A percentile compares a stretch with the other conserved stretches of the same genome.
Conservation (phyloP, 345 rosid genomes). For the Euphorbia pulcherrima region DNA sequence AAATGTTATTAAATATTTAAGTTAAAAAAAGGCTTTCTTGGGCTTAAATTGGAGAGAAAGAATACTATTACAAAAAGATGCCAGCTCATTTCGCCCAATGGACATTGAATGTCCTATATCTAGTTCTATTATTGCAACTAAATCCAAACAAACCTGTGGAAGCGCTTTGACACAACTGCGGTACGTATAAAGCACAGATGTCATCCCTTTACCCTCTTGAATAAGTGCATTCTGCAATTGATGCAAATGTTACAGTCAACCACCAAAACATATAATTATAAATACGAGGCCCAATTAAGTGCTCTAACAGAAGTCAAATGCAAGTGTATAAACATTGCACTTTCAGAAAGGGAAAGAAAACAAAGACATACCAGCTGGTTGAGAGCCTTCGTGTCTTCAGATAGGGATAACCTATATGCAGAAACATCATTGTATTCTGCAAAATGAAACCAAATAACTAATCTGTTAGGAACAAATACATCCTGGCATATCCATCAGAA, state of each 20-base stretch:
- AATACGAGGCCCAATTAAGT: background rate
- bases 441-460: conserved; percentile 13
- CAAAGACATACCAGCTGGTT: conserved; percentile 70
- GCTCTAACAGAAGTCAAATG: background rate
- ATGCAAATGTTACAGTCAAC: conserved; percentile 12
- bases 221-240: conserved; percentile 70
- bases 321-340: background rate
- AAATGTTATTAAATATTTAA: background rate
- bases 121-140: background rate
- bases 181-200: conserved; percentile 90
- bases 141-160: conserved; percentile 66
- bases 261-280: background rate
- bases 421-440: conserved; percentile 91
- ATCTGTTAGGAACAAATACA: background rate
- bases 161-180: conserved; percentile 99
- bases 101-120: conserved; percentile 1
- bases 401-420: conserved; percentile 82
- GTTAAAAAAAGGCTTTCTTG: background rate
- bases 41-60: background rate
- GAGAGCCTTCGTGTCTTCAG: conserved; percentile 98
- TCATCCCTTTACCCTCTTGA: conserved; percentile 97
- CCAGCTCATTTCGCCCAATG: background rate
- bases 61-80: background rate
- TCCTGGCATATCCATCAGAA: background rate
- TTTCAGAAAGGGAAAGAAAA: conserved; percentile 9